Evolutionary conservation across 148 eudicot species (phyloP).

Genomic region (Hydrangea macrophylla): DNA sequence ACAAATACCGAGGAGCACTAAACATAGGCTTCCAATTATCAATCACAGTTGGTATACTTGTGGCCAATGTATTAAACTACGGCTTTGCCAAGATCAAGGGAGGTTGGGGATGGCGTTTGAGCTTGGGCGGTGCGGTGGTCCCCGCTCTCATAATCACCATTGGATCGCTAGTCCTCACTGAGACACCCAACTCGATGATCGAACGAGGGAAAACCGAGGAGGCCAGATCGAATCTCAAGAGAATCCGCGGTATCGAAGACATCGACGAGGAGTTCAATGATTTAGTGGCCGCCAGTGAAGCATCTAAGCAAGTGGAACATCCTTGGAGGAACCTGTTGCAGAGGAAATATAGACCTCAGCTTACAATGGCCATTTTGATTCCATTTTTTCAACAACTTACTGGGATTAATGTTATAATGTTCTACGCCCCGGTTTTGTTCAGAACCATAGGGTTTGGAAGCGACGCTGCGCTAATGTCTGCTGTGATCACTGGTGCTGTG

Average conservation of each 20-base stretch:
- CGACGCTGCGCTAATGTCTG: constrained; percentile 31
- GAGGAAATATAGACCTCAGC: constrained; percentile 37
- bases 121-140: constrained; percentile 38
- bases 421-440: constrained; percentile 45
- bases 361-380: constrained; percentile 33
- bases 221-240: constrained; percentile 22
- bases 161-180: constrained; percentile 36
- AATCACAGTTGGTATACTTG: constrained; percentile 31
- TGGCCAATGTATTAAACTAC: constrained; percentile 36
- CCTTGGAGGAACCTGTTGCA: constrained; percentile 28
- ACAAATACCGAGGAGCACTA: constrained; percentile 40
- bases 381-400: constrained; percentile 46
- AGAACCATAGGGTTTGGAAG: constrained; percentile 31
- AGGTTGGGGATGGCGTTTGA: constrained; percentile 44
- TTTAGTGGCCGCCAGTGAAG: constrained; percentile 29
- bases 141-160: constrained; percentile 36
- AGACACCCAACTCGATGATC: constrained; percentile 47
- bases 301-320: constrained; percentile 20
- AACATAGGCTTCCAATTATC: constrained; percentile 39
- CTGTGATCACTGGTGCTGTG: constrained; percentile 34
- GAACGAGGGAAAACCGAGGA: constrained; percentile 15
- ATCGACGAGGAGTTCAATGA: constrained; percentile 34
- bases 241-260: constrained; percentile 27
- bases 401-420: constrained; percentile 43
- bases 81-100: constrained; percentile 32